Evolutionary conservation across 208 protist genomes (phyloP), one percentile per base, ranked within the genome.

Genomic region (Crithidia acanthocephali): DNA sequence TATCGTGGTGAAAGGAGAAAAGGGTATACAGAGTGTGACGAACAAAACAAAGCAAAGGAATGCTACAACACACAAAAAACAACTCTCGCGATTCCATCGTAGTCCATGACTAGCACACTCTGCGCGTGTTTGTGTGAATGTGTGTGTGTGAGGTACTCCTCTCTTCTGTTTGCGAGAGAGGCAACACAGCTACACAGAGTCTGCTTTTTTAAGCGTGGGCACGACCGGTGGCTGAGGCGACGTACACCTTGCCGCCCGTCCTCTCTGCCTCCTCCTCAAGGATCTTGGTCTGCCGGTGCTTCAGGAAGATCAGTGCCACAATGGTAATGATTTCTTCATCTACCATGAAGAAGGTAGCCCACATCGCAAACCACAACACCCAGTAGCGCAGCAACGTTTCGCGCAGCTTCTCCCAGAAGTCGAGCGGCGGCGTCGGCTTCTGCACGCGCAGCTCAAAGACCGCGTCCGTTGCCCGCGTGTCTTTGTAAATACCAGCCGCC

Each of bases 281-380:
- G 42, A 93, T 94, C 45, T 80, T 72, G 44, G 87, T 95, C 59
- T 95, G 90, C 20, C 75, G 63, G 69, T 87, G 86, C 75, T 94
- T 94, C 32, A 95, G 67, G 61, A 93, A 86, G 56, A 97, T 93
- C 10, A 97, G 82, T 7, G 90, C 88, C 1, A 90, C 62, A 25
- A 97, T 56, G 2, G 92, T 93, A 51, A 97, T 87, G 27, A 97
- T 86, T 70, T 97, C 92, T 56, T 97, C 92, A 82, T 95, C 92
- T 0, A 97, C 90, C 83, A 94, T 93, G 60, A 90, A 97, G 74
- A 97, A 97, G 37, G 83, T 87, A 16, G 87, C 80, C 92, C 92
- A 97, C 40, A 90, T 35, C 0, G 92, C 76, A 50, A 97, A 95
- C 85, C 86, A 95, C 67, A 94, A 80, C 33, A 97, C 92, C 88